Percentiles rank a stretch among this genome's conserved stretches.
Evolutionary conservation across 2,329 filamentous ascomycete genomes (phyloP).

Genomic region (Lecanicillium sp.): DNA sequence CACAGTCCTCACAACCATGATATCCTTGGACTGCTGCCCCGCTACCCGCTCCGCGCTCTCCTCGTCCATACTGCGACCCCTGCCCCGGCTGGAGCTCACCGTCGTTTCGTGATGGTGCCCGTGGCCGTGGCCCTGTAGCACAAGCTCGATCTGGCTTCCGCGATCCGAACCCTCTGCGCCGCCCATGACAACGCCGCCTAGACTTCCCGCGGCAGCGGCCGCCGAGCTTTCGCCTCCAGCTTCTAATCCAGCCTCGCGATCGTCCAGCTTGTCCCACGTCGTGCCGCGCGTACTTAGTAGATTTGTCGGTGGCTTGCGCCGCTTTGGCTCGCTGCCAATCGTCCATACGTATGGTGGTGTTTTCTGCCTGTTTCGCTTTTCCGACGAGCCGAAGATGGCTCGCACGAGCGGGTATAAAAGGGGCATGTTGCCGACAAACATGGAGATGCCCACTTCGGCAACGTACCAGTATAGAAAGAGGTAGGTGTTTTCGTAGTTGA

Average conservation of each 20-base stretch:
- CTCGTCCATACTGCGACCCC: background rate
- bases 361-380: slow-evolving; percentile 12
- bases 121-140: slow-evolving; percentile 11
- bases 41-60: slow-evolving; percentile 2
- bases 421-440: slow-evolving; percentile 54
- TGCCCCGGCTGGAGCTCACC: slow-evolving; percentile 6
- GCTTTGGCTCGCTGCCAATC: slow-evolving; percentile 10
- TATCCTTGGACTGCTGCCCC: slow-evolving; percentile 12
- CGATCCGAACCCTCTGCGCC: slow-evolving; percentile 9
- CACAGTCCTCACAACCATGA: slow-evolving; percentile 20
- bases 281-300: slow-evolving; percentile 14
- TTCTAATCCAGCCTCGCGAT: slow-evolving; percentile 4
- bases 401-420: slow-evolving; percentile 51
- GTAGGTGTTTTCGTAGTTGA: slow-evolving; percentile 45
- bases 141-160: slow-evolving; percentile 22
- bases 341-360: slow-evolving; percentile 16
- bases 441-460: slow-evolving; percentile 49
- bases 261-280: slow-evolving; percentile 22
- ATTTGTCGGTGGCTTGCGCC: slow-evolving; percentile 8
- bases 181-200: background rate
- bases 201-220: background rate
- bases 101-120: slow-evolving; percentile 11
- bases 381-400: slow-evolving; percentile 23
- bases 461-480: slow-evolving; percentile 55
- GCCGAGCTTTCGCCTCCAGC: no score